phyloP scores from a whole-genome alignment of 2,329 filamentous ascomycete species.

The Ciborinia camelliae region DNA sequence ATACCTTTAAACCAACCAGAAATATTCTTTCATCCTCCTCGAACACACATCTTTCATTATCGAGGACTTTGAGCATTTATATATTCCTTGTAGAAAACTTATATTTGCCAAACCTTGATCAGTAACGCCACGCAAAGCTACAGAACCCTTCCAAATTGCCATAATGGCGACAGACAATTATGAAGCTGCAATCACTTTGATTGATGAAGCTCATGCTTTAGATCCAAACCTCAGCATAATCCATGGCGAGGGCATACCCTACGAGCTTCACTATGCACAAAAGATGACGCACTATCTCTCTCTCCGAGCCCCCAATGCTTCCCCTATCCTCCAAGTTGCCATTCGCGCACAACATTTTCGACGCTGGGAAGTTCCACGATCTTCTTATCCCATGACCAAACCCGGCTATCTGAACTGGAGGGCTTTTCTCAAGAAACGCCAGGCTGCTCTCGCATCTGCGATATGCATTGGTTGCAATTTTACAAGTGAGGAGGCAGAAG shows the following conservation, averaged over 20 bases:
- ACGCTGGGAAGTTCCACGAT: constrained; percentile 76
- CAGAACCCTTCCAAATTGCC: neutral
- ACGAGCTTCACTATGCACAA: constrained; percentile 78
- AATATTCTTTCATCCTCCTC: neutral
- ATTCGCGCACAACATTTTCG: constrained; percentile 82
- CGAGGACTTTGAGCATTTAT: too few relatives aligned
- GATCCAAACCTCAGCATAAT: constrained; percentile 59
- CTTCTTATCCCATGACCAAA: constrained; percentile 69
- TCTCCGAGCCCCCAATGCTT: constrained; percentile 57
- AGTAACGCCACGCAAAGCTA: neutral
- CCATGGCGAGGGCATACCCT: constrained; percentile 51
- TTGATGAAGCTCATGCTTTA: constrained; percentile 68
- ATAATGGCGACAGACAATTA: constrained; percentile 35
- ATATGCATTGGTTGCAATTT: constrained; percentile 47
- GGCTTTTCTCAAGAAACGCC: constrained; percentile 67
- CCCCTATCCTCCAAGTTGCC: constrained; percentile 67
- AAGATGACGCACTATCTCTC: constrained; percentile 75
- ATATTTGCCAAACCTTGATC: neutral
- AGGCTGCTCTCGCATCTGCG: constrained; percentile 56
- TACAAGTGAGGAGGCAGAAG: constrained; percentile 50
- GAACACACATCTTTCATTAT: neutral
- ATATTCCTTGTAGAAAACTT: neutral
- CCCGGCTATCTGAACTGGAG: constrained; percentile 80
- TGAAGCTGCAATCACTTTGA: constrained; percentile 57
- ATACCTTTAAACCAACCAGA: neutral